Conservation (phyloP, 352 stramenopile genomes). For the Phytophthora pinifolia region DNA sequence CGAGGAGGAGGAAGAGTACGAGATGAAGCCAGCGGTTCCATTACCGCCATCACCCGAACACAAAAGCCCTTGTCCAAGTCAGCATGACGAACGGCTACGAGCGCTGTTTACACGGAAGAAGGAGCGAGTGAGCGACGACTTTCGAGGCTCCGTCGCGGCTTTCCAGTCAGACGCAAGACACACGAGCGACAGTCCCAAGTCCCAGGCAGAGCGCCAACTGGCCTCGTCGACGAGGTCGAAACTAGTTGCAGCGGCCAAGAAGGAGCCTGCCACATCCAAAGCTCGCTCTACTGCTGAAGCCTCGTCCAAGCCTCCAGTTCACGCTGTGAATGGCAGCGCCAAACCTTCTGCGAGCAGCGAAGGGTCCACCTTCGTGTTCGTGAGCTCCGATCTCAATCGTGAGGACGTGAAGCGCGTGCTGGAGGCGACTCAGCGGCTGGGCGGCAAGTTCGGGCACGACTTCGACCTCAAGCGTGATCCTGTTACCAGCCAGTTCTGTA, state of each 20-base stretch:
- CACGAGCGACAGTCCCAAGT: conserved; percentile 2
- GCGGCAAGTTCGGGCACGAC: conserved; percentile 67
- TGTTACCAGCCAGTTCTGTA: conserved; percentile 36
- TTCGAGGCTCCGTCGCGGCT: conserved; percentile 42
- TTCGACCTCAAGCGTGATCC: conserved; percentile 70
- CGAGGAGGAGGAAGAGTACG: conserved; percentile 40
- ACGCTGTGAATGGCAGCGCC: conserved; percentile 16
- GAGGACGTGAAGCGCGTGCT: conserved; percentile 58
- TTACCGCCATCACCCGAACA: conserved; percentile 12
- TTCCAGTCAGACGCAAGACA: conserved; percentile 37
- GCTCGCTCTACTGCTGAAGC: not conserved
- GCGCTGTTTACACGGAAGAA: conserved; percentile 23
- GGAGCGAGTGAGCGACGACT: conserved; percentile 52
- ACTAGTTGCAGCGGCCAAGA: conserved; percentile 2
- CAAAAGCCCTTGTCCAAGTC: conserved; percentile 3
- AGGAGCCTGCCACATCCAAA: not conserved
- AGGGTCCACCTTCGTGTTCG: conserved; percentile 47
- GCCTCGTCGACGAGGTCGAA: not conserved
- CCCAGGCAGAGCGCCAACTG: conserved; percentile 14
- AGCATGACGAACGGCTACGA: conserved; percentile 8
- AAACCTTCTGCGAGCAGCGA: conserved; percentile 1
- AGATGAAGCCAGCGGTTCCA: conserved; percentile 37
- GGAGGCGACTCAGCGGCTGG: conserved; percentile 57
- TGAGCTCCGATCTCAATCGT: conserved; percentile 58
- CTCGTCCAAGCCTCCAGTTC: conserved; percentile 17